These are phyloP conservation scores for Primulina huaijiensis DNA, from an alignment of 257 asterid species.

Conservation along the genomic window DNA sequence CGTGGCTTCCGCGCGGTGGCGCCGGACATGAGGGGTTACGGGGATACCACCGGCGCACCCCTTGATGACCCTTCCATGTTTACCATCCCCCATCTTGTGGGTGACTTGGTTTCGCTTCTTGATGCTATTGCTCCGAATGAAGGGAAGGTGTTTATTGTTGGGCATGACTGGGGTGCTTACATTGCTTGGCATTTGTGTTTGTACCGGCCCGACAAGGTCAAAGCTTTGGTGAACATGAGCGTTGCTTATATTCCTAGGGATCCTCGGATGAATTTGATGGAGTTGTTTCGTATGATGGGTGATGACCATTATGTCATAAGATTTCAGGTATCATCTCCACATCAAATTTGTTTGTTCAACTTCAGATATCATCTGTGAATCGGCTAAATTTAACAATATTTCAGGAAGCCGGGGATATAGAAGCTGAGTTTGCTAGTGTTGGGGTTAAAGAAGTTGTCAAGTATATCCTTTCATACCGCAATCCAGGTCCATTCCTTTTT, in stretches of 20 bases:
- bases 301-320: conserved; percentile 64
- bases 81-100: conserved; percentile 50
- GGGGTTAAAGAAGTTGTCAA: conserved; percentile 51
- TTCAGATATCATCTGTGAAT: too few relatives aligned
- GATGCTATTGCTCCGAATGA: conserved; percentile 44
- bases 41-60: conserved; percentile 72
- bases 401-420: conserved; percentile 77
- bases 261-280: conserved; percentile 33
- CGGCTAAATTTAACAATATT: conserved; percentile 1
- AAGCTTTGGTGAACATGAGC: conserved; percentile 55
- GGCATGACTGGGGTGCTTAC: conserved; percentile 83
- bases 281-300: conserved; percentile 39
- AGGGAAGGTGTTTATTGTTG: conserved; percentile 70
- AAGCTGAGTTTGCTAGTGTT: conserved; percentile 55
- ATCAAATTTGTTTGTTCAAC: too few relatives aligned
- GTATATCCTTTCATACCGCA: conserved; percentile 42
- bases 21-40: conserved; percentile 75
- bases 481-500: conserved; percentile 44
- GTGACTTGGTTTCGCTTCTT: conserved; percentile 61
- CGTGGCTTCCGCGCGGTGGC: conserved; percentile 70
- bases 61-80: conserved; percentile 52
- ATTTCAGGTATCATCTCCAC: conserved; percentile 48
- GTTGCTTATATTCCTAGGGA: conserved; percentile 46
- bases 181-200: conserved; percentile 64
- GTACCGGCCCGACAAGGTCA: conserved; percentile 65